Percentiles rank a stretch among this genome's conserved stretches.
phyloP scores from a whole-genome alignment of 345 rosid species.

The Salix brachista region DNA sequence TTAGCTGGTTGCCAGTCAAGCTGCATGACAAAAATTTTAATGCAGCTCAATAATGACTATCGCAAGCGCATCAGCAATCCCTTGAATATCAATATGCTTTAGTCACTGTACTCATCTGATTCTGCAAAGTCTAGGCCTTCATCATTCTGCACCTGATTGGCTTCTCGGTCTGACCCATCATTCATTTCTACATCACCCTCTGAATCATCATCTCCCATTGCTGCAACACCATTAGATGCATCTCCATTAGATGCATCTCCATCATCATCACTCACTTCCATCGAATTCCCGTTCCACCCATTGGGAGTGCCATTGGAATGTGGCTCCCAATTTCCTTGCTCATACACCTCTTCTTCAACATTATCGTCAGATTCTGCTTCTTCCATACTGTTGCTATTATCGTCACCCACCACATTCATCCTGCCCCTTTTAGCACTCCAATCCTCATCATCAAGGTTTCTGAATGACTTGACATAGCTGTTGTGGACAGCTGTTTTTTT shows the following conservation, averaged over 20 bases:
- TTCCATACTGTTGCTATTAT: slow-evolving; percentile 57
- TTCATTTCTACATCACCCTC: slow-evolving; percentile 37
- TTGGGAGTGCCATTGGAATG: slow-evolving; percentile 30
- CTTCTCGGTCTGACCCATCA: slow-evolving; percentile 47
- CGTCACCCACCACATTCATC: slow-evolving; percentile 43
- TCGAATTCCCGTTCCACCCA: slow-evolving; percentile 45
- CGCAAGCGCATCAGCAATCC: slow-evolving; percentile 1
- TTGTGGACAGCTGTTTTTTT: background rate
- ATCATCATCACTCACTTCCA: slow-evolving; percentile 59
- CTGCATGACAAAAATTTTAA: slow-evolving; percentile 22
- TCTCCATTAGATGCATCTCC: slow-evolving; percentile 47
- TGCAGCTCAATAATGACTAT: slow-evolving; percentile 9
- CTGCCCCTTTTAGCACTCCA: slow-evolving; percentile 40
- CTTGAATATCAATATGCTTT: slow-evolving; percentile 5
- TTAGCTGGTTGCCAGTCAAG: background rate
- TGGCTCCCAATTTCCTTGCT: slow-evolving; percentile 54
- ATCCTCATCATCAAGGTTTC: slow-evolving; percentile 33
- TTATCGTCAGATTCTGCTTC: slow-evolving; percentile 64
- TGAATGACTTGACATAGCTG: background rate
- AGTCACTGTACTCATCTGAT: slow-evolving; percentile 80
- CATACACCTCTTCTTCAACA: slow-evolving; percentile 46
- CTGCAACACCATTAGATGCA: slow-evolving; percentile 33
- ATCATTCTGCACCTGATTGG: slow-evolving; percentile 29
- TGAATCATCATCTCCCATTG: slow-evolving; percentile 34
- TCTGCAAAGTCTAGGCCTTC: slow-evolving; percentile 43